Conservation (phyloP, 192 early-diverging fungal species). For the Mortierella hygrophila region DNA sequence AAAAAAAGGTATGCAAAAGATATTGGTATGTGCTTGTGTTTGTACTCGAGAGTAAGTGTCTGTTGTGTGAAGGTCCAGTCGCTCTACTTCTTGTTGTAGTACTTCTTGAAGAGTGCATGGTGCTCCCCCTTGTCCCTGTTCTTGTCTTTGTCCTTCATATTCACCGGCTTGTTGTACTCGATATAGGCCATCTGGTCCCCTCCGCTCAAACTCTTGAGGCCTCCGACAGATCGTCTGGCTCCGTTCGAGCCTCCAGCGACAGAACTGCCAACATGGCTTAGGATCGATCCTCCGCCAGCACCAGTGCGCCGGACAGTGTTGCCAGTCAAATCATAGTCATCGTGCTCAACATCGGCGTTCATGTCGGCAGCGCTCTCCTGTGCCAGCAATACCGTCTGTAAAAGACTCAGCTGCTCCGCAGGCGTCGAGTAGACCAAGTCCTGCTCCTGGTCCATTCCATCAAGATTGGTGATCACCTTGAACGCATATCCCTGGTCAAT, state of each 20-base stretch:
- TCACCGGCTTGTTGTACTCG: slow-evolving; percentile 68
- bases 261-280: slow-evolving; percentile 60
- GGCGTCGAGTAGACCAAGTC: slow-evolving; percentile 82
- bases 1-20: background rate
- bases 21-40: background rate
- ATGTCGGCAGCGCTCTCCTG: slow-evolving; percentile 70
- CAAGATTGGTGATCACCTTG: slow-evolving; percentile 97
- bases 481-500: slow-evolving; percentile 99
- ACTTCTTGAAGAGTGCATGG: slow-evolving; percentile 77
- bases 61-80: background rate
- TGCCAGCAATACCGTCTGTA: slow-evolving; percentile 86
- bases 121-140: slow-evolving; percentile 64
- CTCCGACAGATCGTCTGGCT: slow-evolving; percentile 69
- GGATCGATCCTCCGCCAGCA: slow-evolving; percentile 43
- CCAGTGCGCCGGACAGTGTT: slow-evolving; percentile 57
- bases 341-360: slow-evolving; percentile 73
- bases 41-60: background rate
- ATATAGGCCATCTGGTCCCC: slow-evolving; percentile 96
- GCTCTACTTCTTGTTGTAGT: slow-evolving; percentile 62
- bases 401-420: slow-evolving; percentile 84
- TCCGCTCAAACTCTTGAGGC: slow-evolving; percentile 87
- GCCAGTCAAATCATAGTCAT: slow-evolving; percentile 70
- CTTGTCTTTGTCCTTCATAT: slow-evolving; percentile 45
- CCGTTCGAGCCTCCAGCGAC: slow-evolving; percentile 53
- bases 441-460: slow-evolving; percentile 87